A percentile compares a stretch with the other conserved stretches of the same genome.
phyloP scores from a whole-genome alignment of 2,329 filamentous ascomycete genomes.

The Fusarium neocosmosporiellum region DNA sequence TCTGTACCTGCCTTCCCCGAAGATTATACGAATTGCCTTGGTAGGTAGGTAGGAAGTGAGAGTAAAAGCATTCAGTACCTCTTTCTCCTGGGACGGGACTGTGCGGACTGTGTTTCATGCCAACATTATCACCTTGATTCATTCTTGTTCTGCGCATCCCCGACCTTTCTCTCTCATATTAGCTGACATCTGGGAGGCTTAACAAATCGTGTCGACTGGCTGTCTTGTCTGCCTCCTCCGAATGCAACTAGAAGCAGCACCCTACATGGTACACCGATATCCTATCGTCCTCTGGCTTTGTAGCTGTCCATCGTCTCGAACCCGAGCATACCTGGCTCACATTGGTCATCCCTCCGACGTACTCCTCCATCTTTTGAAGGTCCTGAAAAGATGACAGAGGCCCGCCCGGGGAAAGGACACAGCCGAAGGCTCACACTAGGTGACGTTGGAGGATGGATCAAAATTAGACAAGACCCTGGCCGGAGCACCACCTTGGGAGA shows the following conservation, averaged over 20 bases:
- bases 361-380: not conserved
- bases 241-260: not conserved
- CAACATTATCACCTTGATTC: not conserved
- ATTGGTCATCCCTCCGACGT: conserved; percentile 21
- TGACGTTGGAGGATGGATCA: conserved; percentile 53
- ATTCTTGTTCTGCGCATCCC: not conserved
- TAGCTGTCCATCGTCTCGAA: not conserved
- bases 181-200: not conserved
- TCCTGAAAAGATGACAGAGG: not conserved
- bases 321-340: conserved; percentile 4
- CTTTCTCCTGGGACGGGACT: not conserved
- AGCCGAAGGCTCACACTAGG: conserved; percentile 11
- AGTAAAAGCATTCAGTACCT: not conserved
- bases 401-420: not conserved
- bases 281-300: not conserved
- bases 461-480: conserved; percentile 40
- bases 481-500: conserved; percentile 25
- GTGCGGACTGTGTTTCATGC: not conserved
- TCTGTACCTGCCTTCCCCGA: not conserved
- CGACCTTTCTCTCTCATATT: not conserved
- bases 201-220: not conserved
- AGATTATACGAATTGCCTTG: not conserved
- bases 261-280: not conserved
- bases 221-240: not conserved
- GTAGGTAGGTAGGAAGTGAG: not conserved